These are phyloP conservation scores for Ceratorhiza oryzae-sativae DNA, from an alignment of 1,284 basidiomycete genomes.

Conservation along the genomic window DNA sequence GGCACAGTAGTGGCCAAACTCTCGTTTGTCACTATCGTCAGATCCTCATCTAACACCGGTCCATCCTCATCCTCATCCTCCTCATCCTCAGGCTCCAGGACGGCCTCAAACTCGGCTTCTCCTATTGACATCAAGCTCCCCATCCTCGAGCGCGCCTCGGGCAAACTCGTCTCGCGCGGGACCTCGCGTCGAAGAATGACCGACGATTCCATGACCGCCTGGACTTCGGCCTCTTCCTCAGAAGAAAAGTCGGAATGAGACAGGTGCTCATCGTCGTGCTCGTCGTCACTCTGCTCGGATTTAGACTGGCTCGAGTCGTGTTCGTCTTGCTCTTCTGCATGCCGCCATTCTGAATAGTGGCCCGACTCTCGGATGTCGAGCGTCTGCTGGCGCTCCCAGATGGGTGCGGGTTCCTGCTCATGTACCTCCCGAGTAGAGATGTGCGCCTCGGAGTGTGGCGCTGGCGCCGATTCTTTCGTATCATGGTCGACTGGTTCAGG, in stretches of 20 bases:
- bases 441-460: no score
- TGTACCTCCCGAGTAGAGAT: no score
- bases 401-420: no score
- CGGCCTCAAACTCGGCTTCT: neutral
- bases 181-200: slow-evolving; percentile 24
- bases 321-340: neutral
- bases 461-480: no score
- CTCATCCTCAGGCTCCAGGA: neutral
- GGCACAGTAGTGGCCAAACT: neutral
- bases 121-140: neutral
- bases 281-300: neutral
- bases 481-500: no score
- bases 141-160: slow-evolving; percentile 19
- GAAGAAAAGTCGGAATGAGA: neutral
- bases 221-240: neutral
- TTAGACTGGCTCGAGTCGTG: neutral
- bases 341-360: neutral
- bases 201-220: slow-evolving; percentile 1
- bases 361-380: neutral
- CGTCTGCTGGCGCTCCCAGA: no score
- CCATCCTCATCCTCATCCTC: neutral
- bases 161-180: slow-evolving; percentile 28
- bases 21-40: neutral
- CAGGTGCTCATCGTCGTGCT: neutral
- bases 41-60: neutral